Percentiles rank a stretch among this genome's conserved stretches.
These are phyloP conservation scores for Rhizophagus clarus DNA, from an alignment of 192 early-diverging fungal genomes.

Conservation along the genomic window DNA sequence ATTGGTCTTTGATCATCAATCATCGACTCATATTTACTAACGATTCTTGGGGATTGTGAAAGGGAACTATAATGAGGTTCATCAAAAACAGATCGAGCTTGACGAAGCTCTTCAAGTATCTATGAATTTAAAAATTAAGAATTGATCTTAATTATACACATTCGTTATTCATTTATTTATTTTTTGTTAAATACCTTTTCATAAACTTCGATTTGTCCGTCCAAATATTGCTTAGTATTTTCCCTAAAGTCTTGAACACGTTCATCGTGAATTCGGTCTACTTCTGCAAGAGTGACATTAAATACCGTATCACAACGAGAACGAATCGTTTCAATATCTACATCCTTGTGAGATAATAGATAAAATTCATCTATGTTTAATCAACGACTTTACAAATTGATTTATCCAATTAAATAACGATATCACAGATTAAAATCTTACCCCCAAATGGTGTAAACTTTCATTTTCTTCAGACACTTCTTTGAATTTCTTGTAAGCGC, in stretches of 20 bases:
- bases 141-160: not conserved
- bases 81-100: slow-evolving; percentile 42
- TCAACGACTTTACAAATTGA: too few relatives aligned
- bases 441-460: slow-evolving; percentile 20
- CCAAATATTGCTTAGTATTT: slow-evolving; percentile 45
- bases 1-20: slow-evolving; percentile 40
- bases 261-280: slow-evolving; percentile 48
- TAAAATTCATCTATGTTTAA: too few relatives aligned
- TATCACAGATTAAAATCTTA: not conserved
- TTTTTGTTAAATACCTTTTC: slow-evolving; percentile 39
- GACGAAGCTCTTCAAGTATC: slow-evolving; percentile 45
- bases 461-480: slow-evolving; percentile 44
- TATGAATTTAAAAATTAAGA: slow-evolving; percentile 15
- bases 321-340: slow-evolving; percentile 45
- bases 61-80: slow-evolving; percentile 39
- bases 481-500: slow-evolving; percentile 44
- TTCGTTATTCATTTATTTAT: not conserved
- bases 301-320: slow-evolving; percentile 51
- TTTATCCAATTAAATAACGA: too few relatives aligned
- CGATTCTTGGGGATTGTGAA: slow-evolving; percentile 36
- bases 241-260: slow-evolving; percentile 44
- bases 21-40: slow-evolving; percentile 39
- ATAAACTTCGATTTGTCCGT: slow-evolving; percentile 46
- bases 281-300: slow-evolving; percentile 47
- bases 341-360: slow-evolving; percentile 32